Percentiles rank a stretch among this genome's conserved stretches.
phyloP scores from a whole-genome alignment of 179 eudicot species.

The Gypsophila paniculata region DNA sequence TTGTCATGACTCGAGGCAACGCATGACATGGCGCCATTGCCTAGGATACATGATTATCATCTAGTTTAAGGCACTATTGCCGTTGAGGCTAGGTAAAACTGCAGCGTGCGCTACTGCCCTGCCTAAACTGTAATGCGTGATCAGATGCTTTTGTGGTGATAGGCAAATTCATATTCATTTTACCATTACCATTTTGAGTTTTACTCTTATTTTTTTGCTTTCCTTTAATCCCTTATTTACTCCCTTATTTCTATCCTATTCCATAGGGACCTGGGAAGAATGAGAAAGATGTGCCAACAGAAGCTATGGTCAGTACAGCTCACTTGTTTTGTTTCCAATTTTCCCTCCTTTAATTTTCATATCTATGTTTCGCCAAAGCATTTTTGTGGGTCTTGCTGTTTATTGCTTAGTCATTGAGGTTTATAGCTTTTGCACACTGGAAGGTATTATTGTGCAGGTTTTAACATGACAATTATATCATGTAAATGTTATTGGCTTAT shows the following conservation, averaged over 20 bases:
- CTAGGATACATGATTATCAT: neutral
- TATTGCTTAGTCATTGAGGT: conserved; percentile 1
- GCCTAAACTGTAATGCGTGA: neutral
- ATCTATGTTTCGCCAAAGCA: neutral
- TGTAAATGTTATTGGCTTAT: neutral
- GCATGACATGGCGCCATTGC: neutral
- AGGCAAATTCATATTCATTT: neutral
- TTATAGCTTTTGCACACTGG: conserved; percentile 8
- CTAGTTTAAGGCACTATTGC: neutral
- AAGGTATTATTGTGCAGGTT: neutral
- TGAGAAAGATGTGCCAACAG: conserved; percentile 87
- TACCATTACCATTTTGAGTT: neutral
- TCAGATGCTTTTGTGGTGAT: conserved; percentile 4
- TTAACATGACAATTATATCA: neutral
- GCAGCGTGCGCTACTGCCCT: conserved; percentile 3
- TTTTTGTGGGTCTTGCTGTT: neutral
- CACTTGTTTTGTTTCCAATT: conserved; percentile 1
- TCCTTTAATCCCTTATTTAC: neutral
- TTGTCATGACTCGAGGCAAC: too few relatives aligned
- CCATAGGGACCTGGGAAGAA: conserved; percentile 91
- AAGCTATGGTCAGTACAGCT: conserved; percentile 66
- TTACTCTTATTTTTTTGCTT: neutral
- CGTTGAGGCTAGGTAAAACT: neutral
- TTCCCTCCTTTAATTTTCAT: neutral
- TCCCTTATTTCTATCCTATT: neutral